phyloP scores from a whole-genome alignment of 75 land plant genomes.

The Sequoia sempervirens region DNA sequence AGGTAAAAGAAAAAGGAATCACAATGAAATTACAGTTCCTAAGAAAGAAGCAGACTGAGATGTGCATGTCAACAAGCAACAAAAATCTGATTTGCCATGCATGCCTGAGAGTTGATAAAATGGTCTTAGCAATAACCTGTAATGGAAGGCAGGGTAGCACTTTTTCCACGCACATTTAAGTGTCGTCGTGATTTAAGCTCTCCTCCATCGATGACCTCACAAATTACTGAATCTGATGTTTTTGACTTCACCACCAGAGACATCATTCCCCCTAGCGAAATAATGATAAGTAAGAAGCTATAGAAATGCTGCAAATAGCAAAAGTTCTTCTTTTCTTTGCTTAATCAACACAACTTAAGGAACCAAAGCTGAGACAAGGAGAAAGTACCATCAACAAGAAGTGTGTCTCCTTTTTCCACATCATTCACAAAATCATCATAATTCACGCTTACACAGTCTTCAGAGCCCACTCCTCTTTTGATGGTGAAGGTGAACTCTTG shows the following conservation, averaged over 20 bases:
- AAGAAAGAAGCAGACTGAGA: not conserved
- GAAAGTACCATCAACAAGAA: constrained; percentile 87
- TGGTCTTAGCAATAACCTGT: constrained; percentile 49
- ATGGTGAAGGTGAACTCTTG: constrained; percentile 92
- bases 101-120: not conserved
- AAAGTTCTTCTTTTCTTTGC: not conserved
- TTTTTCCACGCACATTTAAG: constrained; percentile 96
- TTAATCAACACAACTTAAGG: too few relatives aligned
- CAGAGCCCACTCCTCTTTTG: constrained; percentile 84
- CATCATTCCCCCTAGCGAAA: constrained; percentile 90
- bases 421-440: constrained; percentile 98
- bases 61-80: not conserved
- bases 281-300: not conserved
- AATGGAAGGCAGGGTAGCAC: constrained; percentile 95
- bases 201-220: constrained; percentile 90
- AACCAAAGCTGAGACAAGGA: not conserved
- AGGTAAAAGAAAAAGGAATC: not conserved
- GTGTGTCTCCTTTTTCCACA: constrained; percentile 81
- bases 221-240: constrained; percentile 71
- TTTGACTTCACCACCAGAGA: constrained; percentile 81
- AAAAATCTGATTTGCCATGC: not conserved
- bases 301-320: not conserved
- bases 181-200: constrained; percentile 96
- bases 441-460: constrained; percentile 89
- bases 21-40: not conserved